phyloP scores from a whole-genome alignment of 441 rosid species.

The Flueggea neowawraea region DNA sequence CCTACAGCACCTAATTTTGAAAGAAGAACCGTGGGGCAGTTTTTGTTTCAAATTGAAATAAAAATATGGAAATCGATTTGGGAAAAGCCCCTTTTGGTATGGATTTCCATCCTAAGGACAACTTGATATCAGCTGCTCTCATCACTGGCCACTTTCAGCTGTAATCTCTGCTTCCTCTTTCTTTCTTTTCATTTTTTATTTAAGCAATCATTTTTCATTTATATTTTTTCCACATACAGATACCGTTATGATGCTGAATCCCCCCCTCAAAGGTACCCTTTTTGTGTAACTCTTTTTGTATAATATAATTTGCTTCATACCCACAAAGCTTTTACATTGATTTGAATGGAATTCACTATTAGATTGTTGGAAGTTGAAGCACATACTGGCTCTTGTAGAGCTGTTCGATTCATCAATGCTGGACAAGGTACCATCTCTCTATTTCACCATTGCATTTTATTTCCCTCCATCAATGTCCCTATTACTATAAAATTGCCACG shows the following conservation, averaged over 20 bases:
- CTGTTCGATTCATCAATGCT: constrained; percentile 64
- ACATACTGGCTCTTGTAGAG: constrained; percentile 81
- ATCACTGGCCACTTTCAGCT: constrained; percentile 79
- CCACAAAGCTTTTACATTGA: constrained; percentile 20
- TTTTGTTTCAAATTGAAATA: too few relatives aligned
- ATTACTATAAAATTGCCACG: not conserved
- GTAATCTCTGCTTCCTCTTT: constrained; percentile 25
- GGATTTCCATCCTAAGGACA: constrained; percentile 77
- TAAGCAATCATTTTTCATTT: too few relatives aligned
- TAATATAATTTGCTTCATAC: constrained; percentile 23
- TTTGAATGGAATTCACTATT: constrained; percentile 6
- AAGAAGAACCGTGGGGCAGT: too few relatives aligned
- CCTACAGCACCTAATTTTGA: too few relatives aligned
- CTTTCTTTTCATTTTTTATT: not conserved
- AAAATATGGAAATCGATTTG: constrained; percentile 73
- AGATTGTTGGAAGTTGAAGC: constrained; percentile 64
- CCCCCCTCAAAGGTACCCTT: too few relatives aligned
- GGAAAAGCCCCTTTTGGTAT: constrained; percentile 37
- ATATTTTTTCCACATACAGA: constrained; percentile 28
- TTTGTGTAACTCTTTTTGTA: too few relatives aligned
- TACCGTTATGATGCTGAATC: constrained; percentile 56
- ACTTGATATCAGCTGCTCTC: constrained; percentile 66
- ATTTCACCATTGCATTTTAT: not conserved
- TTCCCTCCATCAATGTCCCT: not conserved
- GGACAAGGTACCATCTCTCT: constrained; percentile 55